A percentile compares a stretch with the other conserved stretches of the same genome.
phyloP scores from a whole-genome alignment of 2,329 filamentous ascomycete genomes.

The Curvularia sp. region DNA sequence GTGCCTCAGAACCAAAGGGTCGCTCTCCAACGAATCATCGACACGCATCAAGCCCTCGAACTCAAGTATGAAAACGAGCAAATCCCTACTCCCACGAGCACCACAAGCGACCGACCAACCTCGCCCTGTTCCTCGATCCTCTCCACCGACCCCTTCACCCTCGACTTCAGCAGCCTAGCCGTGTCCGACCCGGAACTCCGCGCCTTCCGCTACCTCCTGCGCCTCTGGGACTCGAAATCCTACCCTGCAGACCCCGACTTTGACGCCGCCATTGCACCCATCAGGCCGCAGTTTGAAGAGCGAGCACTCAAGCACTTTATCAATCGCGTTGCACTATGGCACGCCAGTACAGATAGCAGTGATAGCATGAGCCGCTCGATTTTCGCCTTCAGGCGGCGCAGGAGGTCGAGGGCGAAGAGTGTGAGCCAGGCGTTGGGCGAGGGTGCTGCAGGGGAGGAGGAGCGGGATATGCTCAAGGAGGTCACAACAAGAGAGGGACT shows the following conservation, averaged over 20 bases:
- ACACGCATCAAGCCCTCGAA: constrained; percentile 27
- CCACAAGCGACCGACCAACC: constrained; percentile 9
- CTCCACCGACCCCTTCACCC: constrained; percentile 23
- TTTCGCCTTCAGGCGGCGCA: constrained; percentile 7
- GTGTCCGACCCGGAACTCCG: constrained; percentile 32
- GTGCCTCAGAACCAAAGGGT: constrained; percentile 25
- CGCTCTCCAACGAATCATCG: constrained; percentile 24
- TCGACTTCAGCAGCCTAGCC: constrained; percentile 22
- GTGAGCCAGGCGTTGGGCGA: constrained; percentile 16
- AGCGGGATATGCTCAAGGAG: constrained; percentile 29
- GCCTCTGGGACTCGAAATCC: constrained; percentile 27
- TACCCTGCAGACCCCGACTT: constrained; percentile 24
- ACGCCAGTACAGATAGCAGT: constrained; percentile 24
- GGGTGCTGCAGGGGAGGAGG: constrained; percentile 7
- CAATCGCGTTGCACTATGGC: constrained; percentile 29
- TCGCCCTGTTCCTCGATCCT: constrained; percentile 12
- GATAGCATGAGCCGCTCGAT: constrained; percentile 9
- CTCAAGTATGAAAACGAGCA: constrained; percentile 11
- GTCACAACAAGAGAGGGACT: constrained; percentile 33
- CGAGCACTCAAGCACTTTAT: constrained; percentile 32
- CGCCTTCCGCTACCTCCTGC: constrained; percentile 30
- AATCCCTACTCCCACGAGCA: constrained; percentile 11
- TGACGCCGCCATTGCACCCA: constrained; percentile 19
- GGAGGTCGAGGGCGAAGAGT: constrained; percentile 15
- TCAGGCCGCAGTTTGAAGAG: constrained; percentile 28